phyloP scores from a whole-genome alignment of 202 grass and related monocot species.

The Hordeum pubiflorum region DNA sequence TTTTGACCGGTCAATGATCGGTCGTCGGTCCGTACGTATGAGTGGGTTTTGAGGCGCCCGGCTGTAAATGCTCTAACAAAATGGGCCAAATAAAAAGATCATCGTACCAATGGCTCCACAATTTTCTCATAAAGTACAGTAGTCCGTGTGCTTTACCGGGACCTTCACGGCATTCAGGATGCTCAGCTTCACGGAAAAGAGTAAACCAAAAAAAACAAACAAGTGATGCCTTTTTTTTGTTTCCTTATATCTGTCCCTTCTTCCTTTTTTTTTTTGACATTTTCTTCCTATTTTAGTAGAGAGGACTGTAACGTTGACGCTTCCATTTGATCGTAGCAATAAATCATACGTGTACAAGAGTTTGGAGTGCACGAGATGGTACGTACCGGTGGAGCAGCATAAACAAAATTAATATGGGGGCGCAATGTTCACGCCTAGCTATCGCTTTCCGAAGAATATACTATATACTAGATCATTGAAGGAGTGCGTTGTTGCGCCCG shows the following conservation, averaged over 20 bases:
- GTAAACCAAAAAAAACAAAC: not conserved
- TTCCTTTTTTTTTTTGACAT: too few relatives aligned
- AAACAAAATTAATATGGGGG: not conserved
- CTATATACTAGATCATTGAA: too few relatives aligned
- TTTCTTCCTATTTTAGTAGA: too few relatives aligned
- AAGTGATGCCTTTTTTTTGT: not conserved
- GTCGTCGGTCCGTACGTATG: too few relatives aligned
- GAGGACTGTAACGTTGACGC: not conserved
- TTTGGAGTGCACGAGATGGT: constrained; percentile 17
- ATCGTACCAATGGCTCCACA: not conserved
- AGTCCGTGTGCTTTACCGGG: not conserved
- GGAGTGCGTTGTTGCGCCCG: too few relatives aligned
- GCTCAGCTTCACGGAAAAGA: not conserved
- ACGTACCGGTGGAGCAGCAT: too few relatives aligned
- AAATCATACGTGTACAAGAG: not conserved
- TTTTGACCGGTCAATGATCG: too few relatives aligned
- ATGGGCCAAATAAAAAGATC: not conserved
- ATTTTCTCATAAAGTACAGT: not conserved
- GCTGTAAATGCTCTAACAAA: too few relatives aligned
- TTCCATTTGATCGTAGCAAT: not conserved
- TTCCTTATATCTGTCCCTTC: not conserved
- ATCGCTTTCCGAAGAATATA: too few relatives aligned
- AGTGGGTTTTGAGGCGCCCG: too few relatives aligned
- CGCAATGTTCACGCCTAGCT: not conserved
- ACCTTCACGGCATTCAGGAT: constrained; percentile 3